Conservation (phyloP, 495 filamentous ascomycete genomes). For the Aspergillus ellipticus region DNA sequence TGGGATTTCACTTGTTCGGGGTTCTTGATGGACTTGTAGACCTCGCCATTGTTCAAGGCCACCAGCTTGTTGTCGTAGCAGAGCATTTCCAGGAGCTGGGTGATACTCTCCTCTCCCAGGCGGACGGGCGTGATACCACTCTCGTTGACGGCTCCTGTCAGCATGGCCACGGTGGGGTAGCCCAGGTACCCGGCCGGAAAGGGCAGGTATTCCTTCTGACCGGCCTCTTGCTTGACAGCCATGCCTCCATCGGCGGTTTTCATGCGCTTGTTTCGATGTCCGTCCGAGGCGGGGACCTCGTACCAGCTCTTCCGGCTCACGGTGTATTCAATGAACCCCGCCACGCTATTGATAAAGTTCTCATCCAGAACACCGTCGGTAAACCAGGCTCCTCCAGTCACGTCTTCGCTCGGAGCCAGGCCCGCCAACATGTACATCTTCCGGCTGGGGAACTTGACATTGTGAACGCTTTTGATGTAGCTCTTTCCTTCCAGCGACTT, state of each 20-base stretch:
- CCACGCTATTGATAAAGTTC: constrained; percentile 72
- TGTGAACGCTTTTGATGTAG: constrained; percentile 74
- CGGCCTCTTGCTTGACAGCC: constrained; percentile 31
- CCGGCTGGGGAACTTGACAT: constrained; percentile 55
- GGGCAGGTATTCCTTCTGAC: constrained; percentile 48
- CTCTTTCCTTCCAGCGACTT: constrained; percentile 78
- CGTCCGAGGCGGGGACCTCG: constrained; percentile 30
- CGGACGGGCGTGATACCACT: constrained; percentile 61
- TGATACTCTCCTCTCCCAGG: constrained; percentile 66
- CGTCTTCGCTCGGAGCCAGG: constrained; percentile 75
- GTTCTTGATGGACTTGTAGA: constrained; percentile 48
- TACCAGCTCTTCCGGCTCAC: constrained; percentile 70
- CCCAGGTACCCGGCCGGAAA: constrained; percentile 63
- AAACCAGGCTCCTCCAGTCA: constrained; percentile 92
- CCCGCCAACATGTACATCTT: constrained; percentile 65
- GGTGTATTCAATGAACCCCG: constrained; percentile 64
- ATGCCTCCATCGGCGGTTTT: constrained; percentile 40
- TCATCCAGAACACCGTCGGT: constrained; percentile 82
- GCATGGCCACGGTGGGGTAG: constrained; percentile 72
- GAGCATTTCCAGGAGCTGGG: constrained; percentile 78
- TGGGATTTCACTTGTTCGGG: constrained; percentile 36
- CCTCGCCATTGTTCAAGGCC: constrained; percentile 41
- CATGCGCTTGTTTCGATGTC: constrained; percentile 35
- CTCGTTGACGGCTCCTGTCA: constrained; percentile 66
- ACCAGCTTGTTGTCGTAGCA: constrained; percentile 73